Evolutionary conservation across 2,329 filamentous ascomycete genomes (phyloP), one percentile per base, ranked within the genome.

Genomic region (Sporothrix pseudoabietina): DNA sequence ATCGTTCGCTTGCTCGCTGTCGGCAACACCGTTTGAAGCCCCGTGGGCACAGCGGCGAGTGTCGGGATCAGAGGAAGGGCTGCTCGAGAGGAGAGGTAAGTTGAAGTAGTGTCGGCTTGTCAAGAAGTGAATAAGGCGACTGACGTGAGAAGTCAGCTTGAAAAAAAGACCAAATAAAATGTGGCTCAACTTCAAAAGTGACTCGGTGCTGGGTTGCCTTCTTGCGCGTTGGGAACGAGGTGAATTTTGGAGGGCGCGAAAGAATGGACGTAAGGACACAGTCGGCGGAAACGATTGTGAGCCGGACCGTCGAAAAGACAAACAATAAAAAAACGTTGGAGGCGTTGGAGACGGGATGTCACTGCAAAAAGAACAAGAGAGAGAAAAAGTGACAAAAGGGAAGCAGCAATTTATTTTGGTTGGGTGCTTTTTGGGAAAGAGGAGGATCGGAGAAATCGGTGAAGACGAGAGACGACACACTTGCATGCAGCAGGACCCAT

Each of bases 391-490:
- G n/a, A 6, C 44, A 55, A 30, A 35, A 19, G 9, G 44, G 55
- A 32, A 54, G 39, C 49, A 71, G 22, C 35, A 26, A 19, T 26
- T 26, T 71, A 26, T 32, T 52, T 52, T 44, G 41, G 71, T 55
- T 72, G 59, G 47, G 30, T 63, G 69, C 26, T 63, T 61, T 12
- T 61, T 12, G 32, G 44, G 47, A 44, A 35, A 19, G 26, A 32
- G 44, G 9, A 32, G 19, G 70, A 65, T 63, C n/a, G 19, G 47
- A 66, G 71, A n/a, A 57, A 66, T 66, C 71, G 71, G 71, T 72
- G 71, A 66, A 35, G 26, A 57, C 39, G 54, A 59, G 69, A 71
- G 69, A 71, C 69, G 54, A 16, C 55, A 61, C 69, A 26, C 69
- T 30, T 71, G 69, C 35, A 71, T 61, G 39, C 41, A 63, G 69